phyloP scores from a whole-genome alignment of 2,329 filamentous ascomycete species.

The Botrytis elliptica region DNA sequence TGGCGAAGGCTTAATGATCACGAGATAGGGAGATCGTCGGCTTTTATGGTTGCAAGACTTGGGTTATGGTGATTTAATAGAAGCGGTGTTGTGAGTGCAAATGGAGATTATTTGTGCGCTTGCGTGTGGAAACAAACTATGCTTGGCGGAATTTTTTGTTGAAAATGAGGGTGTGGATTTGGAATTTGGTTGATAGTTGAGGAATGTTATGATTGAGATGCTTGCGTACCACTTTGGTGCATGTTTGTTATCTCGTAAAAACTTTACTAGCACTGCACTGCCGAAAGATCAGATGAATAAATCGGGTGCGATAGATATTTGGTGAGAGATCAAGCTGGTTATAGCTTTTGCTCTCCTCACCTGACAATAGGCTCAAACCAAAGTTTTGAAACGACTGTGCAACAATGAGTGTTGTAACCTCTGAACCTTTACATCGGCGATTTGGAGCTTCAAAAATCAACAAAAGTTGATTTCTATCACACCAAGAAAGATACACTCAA shows the following conservation, averaged over 20 bases:
- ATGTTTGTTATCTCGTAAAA: not conserved
- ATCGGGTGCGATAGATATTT: not conserved
- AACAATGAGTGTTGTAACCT: not conserved
- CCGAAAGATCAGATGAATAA: not conserved
- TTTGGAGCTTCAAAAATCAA: not conserved
- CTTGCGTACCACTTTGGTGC: not conserved
- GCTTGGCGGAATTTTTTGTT: not conserved
- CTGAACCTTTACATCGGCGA: not conserved
- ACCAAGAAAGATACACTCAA: not conserved
- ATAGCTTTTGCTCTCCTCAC: not conserved
- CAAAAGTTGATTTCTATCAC: no score
- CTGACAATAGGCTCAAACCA: not conserved
- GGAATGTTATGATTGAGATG: not conserved
- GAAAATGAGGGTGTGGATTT: not conserved
- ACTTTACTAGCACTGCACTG: not conserved
- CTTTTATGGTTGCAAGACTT: not conserved
- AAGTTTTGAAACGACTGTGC: not conserved
- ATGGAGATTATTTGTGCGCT: constrained; percentile 8
- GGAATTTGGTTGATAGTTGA: not conserved
- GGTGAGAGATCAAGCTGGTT: not conserved
- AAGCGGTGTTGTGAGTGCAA: not conserved
- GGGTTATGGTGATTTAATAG: not conserved
- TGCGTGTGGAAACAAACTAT: not conserved
- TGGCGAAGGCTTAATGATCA: not conserved
- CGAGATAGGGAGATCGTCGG: not conserved